Evolutionary conservation across 257 asterid species (phyloP).

Genomic region (Jasminum sambac): DNA sequence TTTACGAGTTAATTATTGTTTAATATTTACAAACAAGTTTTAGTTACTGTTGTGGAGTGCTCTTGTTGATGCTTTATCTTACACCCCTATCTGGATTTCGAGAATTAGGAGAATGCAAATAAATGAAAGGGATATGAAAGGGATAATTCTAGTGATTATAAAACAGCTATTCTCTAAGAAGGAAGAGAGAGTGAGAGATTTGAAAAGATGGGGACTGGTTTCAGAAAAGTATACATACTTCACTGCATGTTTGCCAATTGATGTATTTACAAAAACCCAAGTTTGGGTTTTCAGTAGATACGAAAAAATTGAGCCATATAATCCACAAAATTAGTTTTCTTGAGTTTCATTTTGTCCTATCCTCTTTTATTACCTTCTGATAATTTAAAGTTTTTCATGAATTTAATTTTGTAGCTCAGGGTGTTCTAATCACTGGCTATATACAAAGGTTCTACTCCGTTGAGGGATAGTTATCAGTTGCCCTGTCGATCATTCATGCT

Average conservation of each 20-base stretch:
- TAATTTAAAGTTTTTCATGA: slow-evolving; percentile 7
- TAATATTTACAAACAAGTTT: neutral
- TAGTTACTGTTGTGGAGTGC: neutral
- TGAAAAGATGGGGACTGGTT: neutral
- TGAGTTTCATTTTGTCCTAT: neutral
- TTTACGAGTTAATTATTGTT: neutral
- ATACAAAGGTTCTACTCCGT: slow-evolving; percentile 23
- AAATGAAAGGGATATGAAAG: neutral
- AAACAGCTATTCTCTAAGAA: neutral
- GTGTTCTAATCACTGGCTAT: slow-evolving; percentile 26
- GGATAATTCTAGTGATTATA: neutral
- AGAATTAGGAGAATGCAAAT: neutral
- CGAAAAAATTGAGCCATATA: neutral
- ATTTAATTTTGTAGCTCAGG: slow-evolving; percentile 3
- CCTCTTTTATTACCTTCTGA: slow-evolving; percentile 18
- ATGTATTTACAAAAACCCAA: neutral
- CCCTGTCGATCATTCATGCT: slow-evolving; percentile 21
- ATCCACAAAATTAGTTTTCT: neutral
- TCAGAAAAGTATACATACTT: neutral
- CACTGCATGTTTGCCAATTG: neutral
- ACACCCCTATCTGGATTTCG: neutral
- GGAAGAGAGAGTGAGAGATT: neutral
- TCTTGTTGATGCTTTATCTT: neutral
- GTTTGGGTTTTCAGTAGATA: neutral
- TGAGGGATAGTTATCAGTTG: slow-evolving; percentile 14